phyloP scores from a whole-genome alignment of 1,284 basidiomycete species.

The Ustilago lituana region DNA sequence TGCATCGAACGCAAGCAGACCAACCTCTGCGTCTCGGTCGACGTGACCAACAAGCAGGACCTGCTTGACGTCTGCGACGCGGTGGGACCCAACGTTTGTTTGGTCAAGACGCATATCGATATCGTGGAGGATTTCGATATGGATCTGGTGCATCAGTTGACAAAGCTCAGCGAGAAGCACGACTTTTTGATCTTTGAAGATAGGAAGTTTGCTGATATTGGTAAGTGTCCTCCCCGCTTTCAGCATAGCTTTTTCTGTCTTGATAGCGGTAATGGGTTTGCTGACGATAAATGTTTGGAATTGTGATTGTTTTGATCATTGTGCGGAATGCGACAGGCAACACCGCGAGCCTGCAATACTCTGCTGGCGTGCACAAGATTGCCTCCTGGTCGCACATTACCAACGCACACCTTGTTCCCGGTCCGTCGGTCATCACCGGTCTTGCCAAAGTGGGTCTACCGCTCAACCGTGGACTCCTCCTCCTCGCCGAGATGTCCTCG shows the following conservation, averaged over 20 bases:
- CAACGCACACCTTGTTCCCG: slow-evolving; percentile 92
- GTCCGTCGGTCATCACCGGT: slow-evolving; percentile 89
- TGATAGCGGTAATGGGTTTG: too few species aligned
- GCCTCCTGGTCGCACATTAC: slow-evolving; percentile 96
- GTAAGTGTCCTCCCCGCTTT: slow-evolving; percentile 69
- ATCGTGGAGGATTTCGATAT: slow-evolving; percentile 90
- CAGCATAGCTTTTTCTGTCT: slow-evolving; percentile 4
- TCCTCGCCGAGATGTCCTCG: slow-evolving; percentile 97
- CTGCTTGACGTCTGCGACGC: slow-evolving; percentile 86
- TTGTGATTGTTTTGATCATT: too few species aligned
- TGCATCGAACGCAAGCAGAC: slow-evolving; percentile 87
- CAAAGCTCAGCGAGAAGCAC: slow-evolving; percentile 79
- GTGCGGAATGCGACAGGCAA: too few species aligned
- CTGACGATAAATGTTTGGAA: too few species aligned
- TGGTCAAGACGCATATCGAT: slow-evolving; percentile 99
- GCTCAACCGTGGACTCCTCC: slow-evolving; percentile 83
- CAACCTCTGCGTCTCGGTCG: slow-evolving; percentile 94
- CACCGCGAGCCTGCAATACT: slow-evolving; percentile 94
- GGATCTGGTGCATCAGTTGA: slow-evolving; percentile 77
- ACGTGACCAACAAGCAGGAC: slow-evolving; percentile 84
- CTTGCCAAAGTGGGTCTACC: slow-evolving; percentile 86
- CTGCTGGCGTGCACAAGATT: slow-evolving; percentile 90
- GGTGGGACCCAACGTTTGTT: slow-evolving; percentile 87
- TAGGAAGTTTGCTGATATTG: slow-evolving; percentile 98
- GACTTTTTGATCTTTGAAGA: slow-evolving; percentile 99